phyloP scores from a whole-genome alignment of 495 filamentous ascomycete species.

The Neurospora sp. region DNA sequence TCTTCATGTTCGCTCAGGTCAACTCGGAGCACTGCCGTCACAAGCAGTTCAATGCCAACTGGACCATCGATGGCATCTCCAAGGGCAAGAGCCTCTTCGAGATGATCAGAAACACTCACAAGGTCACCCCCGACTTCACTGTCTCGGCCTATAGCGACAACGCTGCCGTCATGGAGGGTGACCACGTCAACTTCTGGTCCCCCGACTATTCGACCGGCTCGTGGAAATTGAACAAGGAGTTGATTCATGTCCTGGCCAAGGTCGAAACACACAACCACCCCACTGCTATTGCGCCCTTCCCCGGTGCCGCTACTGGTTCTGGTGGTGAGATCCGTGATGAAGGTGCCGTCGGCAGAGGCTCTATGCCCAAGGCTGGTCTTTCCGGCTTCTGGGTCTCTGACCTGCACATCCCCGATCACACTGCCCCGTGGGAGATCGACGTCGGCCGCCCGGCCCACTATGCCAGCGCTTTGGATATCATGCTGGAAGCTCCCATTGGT shows the following conservation, averaged over 20 bases:
- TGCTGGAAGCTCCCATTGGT: constrained; percentile 92
- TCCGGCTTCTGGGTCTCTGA: constrained; percentile 92
- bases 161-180: constrained; percentile 81
- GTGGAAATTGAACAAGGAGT: constrained; percentile 81
- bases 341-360: constrained; percentile 86
- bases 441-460: constrained; percentile 86
- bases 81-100: constrained; percentile 74
- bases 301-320: constrained; percentile 86
- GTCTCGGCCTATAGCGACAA: constrained; percentile 97
- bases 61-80: constrained; percentile 84
- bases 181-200: constrained; percentile 68
- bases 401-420: constrained; percentile 71
- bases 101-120: constrained; percentile 94
- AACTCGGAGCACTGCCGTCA: constrained; percentile 71
- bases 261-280: constrained; percentile 98
- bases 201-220: constrained; percentile 74
- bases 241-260: constrained; percentile 81
- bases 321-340: constrained; percentile 94
- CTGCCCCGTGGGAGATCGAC: constrained; percentile 81
- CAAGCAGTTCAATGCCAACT: constrained; percentile 90
- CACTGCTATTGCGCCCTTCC: constrained; percentile 78
- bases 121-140: constrained; percentile 62
- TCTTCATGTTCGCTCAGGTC: constrained; percentile 99
- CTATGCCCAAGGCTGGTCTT: constrained; percentile 85
- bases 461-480: constrained; percentile 87